phyloP scores from a whole-genome alignment of 2,329 filamentous ascomycete genomes.

The Colletotrichum echinochloae region DNA sequence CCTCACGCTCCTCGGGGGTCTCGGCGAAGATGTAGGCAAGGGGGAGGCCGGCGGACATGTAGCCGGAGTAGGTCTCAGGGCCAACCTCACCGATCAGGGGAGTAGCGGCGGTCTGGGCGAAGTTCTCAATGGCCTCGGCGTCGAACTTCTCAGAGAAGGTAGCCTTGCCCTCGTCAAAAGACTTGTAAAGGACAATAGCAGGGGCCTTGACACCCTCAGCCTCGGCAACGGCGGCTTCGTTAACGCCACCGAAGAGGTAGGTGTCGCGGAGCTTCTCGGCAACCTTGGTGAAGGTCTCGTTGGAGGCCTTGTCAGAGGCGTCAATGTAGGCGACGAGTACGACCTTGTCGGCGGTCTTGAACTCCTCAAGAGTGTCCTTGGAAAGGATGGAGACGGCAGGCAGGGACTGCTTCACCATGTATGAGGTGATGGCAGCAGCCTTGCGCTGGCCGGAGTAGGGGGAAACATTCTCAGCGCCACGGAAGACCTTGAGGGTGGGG shows the following conservation, averaged over 20 bases:
- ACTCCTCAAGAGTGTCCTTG: conserved; percentile 88
- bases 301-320: conserved; percentile 83
- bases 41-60: conserved; percentile 89
- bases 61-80: conserved; percentile 94
- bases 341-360: conserved; percentile 98
- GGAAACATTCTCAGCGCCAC: conserved; percentile 81
- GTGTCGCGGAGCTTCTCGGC: conserved; percentile 85
- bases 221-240: conserved; percentile 86
- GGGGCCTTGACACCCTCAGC: conserved; percentile 90
- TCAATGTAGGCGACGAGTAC: conserved; percentile 92
- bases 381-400: conserved; percentile 88
- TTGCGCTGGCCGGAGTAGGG: conserved; percentile 93
- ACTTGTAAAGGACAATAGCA: conserved; percentile 94
- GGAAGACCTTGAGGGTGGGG: conserved; percentile 99
- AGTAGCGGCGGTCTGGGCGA: conserved; percentile 86
- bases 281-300: conserved; percentile 82
- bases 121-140: conserved; percentile 81
- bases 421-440: conserved; percentile 79
- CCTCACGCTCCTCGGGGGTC: conserved; percentile 87
- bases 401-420: conserved; percentile 98
- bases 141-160: conserved; percentile 86
- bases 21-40: conserved; percentile 98
- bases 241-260: conserved; percentile 92
- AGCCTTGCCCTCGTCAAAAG: conserved; percentile 96
- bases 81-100: conserved; percentile 96